phyloP scores from a whole-genome alignment of 2,329 filamentous ascomycete species.

The Penicillium sp. region DNA sequence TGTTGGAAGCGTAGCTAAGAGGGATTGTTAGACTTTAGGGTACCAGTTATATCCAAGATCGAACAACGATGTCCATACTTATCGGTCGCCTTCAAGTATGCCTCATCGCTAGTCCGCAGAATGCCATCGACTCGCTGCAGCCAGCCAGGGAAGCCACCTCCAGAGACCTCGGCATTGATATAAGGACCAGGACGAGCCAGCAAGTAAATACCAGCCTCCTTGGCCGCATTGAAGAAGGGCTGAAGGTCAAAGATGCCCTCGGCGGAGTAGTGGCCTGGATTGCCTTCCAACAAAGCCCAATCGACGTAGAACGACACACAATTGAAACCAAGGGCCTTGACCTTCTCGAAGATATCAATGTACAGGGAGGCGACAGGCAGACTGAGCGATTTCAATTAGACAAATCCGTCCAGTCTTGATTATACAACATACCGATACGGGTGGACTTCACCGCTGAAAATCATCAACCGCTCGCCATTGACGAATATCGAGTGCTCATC shows the following conservation, averaged over 20 bases:
- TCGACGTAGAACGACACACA: constrained; percentile 79
- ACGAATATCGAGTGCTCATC: constrained; percentile 75
- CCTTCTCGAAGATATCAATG: constrained; percentile 80
- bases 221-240: constrained; percentile 77
- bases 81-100: constrained; percentile 70
- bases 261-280: constrained; percentile 70
- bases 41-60: neutral
- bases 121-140: constrained; percentile 70
- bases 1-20: constrained; percentile 63
- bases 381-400: constrained; percentile 39
- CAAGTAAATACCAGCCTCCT: constrained; percentile 75
- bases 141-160: constrained; percentile 84
- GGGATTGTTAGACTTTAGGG: neutral
- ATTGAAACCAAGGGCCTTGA: constrained; percentile 81
- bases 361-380: constrained; percentile 67
- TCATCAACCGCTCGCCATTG: constrained; percentile 70
- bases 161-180: constrained; percentile 78
- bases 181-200: constrained; percentile 75
- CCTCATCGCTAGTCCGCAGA: constrained; percentile 66
- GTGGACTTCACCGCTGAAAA: constrained; percentile 77
- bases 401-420: neutral
- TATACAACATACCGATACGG: constrained; percentile 61
- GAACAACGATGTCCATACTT: constrained; percentile 53
- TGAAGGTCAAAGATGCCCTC: constrained; percentile 75
- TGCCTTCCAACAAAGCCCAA: constrained; percentile 79